Conservation (phyloP, 495 filamentous ascomycete genomes). For the Margaritispora aquatica region DNA sequence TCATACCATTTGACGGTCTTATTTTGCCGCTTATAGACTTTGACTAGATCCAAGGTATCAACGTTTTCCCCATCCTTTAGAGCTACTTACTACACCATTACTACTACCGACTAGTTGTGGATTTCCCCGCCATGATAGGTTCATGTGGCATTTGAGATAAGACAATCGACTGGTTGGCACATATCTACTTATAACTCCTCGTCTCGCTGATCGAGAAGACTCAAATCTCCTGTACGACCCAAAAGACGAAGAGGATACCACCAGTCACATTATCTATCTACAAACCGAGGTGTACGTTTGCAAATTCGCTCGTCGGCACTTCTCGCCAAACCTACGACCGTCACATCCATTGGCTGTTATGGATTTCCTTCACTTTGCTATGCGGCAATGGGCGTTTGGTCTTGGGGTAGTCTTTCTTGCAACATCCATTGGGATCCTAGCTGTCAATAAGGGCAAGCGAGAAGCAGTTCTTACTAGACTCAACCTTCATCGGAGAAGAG, state of each 20-base stretch:
- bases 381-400: constrained; percentile 14
- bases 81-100: no score
- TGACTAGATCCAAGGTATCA: background rate
- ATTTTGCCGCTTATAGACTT: constrained; percentile 4
- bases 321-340: background rate
- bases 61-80: constrained; percentile 1
- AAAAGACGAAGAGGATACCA: background rate
- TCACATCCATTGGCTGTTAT: background rate
- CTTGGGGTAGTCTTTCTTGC: constrained; percentile 16
- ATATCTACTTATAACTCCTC: no score
- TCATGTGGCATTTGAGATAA: background rate
- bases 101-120: background rate
- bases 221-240: background rate
- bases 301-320: background rate
- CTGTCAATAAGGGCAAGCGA: constrained; percentile 14
- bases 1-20: constrained; percentile 5
- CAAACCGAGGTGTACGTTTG: background rate
- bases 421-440: constrained; percentile 9
- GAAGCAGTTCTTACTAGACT: constrained; percentile 10
- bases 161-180: background rate
- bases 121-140: background rate
- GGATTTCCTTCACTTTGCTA: constrained; percentile 6
- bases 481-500: constrained; percentile 11
- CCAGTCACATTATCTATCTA: background rate
- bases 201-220: background rate